Conservation (phyloP, 176 grass and related monocot genomes). For the Cocos nucifera region DNA sequence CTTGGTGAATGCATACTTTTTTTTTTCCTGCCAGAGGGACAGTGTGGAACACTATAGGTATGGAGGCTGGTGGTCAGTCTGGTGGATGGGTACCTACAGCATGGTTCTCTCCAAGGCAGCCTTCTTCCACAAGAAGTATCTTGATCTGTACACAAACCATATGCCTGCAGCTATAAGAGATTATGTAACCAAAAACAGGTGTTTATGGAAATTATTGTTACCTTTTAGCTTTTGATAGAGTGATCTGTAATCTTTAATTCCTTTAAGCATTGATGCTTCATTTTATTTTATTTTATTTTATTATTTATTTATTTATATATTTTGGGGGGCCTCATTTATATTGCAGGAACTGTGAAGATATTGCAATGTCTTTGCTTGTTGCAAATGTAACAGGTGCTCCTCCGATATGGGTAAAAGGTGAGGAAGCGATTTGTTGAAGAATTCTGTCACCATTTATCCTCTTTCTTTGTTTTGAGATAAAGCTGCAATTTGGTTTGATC, state of each 20-base stretch:
- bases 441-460: not conserved
- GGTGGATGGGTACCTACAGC: slow-evolving; percentile 91
- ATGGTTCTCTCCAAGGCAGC: slow-evolving; percentile 89
- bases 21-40: slow-evolving; percentile 27
- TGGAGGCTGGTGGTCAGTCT: slow-evolving; percentile 95
- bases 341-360: slow-evolving; percentile 92
- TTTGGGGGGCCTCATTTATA: not conserved
- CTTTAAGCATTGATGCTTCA: too few relatives aligned
- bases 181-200: slow-evolving; percentile 15
- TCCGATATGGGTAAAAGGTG: slow-evolving; percentile 97
- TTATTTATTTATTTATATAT: slow-evolving; percentile 5
- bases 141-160: slow-evolving; percentile 65
- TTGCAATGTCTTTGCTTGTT: slow-evolving; percentile 94
- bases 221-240: too few relatives aligned
- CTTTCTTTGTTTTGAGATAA: not conserved
- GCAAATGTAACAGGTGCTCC: slow-evolving; percentile 80
- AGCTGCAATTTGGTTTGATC: slow-evolving; percentile 6
- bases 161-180: slow-evolving; percentile 57
- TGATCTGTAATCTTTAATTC: too few relatives aligned
- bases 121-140: slow-evolving; percentile 67
- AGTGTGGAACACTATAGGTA: slow-evolving; percentile 35
- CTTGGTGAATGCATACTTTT: not conserved
- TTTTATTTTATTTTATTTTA: not conserved
- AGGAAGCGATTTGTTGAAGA: slow-evolving; percentile 13
- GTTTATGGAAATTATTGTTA: not conserved